Percentiles rank a stretch among this genome's conserved stretches.
phyloP scores from a whole-genome alignment of 2,329 filamentous ascomycete genomes.

The Helminthosporium solani region DNA sequence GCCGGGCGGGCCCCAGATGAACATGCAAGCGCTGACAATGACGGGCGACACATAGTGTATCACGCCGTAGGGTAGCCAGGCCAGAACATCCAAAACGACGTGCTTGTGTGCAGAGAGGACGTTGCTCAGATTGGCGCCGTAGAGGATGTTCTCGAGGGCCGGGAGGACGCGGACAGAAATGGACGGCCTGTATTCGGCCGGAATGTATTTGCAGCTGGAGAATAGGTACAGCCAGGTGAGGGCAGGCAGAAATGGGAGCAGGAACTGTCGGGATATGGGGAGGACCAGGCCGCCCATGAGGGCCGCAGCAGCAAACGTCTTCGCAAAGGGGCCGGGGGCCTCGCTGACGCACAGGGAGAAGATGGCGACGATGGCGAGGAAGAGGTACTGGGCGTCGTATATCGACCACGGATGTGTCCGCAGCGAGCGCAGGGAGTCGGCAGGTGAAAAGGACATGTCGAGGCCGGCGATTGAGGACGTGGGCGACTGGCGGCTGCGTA shows the following conservation, averaged over 20 bases:
- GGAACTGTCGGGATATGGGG: slow-evolving; percentile 86
- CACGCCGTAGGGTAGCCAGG: slow-evolving; percentile 91
- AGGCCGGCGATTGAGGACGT: slow-evolving; percentile 73
- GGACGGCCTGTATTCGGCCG: slow-evolving; percentile 80
- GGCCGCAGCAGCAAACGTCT: slow-evolving; percentile 68
- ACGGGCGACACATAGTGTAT: slow-evolving; percentile 86
- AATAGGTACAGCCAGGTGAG: slow-evolving; percentile 88
- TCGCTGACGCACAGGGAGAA: slow-evolving; percentile 85
- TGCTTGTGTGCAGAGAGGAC: slow-evolving; percentile 89
- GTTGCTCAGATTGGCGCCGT: slow-evolving; percentile 93
- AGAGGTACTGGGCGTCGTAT: slow-evolving; percentile 81
- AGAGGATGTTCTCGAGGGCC: slow-evolving; percentile 92
- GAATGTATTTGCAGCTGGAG: slow-evolving; percentile 92
- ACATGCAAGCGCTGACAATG: slow-evolving; percentile 75
- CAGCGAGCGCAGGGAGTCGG: slow-evolving; percentile 73
- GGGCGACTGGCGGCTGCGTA: slow-evolving; percentile 65
- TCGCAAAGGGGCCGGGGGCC: slow-evolving; percentile 72
- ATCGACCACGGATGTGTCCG: slow-evolving; percentile 76
- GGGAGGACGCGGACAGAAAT: slow-evolving; percentile 96
- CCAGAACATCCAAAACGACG: slow-evolving; percentile 78
- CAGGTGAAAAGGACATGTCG: slow-evolving; percentile 78
- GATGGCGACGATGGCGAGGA: slow-evolving; percentile 71
- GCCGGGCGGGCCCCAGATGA: slow-evolving; percentile 84
- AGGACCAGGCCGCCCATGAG: slow-evolving; percentile 72
- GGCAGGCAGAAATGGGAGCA: slow-evolving; percentile 82